These are phyloP conservation scores for Dovyalis caffra DNA, from an alignment of 345 rosid genomes.

Conservation along the genomic window DNA sequence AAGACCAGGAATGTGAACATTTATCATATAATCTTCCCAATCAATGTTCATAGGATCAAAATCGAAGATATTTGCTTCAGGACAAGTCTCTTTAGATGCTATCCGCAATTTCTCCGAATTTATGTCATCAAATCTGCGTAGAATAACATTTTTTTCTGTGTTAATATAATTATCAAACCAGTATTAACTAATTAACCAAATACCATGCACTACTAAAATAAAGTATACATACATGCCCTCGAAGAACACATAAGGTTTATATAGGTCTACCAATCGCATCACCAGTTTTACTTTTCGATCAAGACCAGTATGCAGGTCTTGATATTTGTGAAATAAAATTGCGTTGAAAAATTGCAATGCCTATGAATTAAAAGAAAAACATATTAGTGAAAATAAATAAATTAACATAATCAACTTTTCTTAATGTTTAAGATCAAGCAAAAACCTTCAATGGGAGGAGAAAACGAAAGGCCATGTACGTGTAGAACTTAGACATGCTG, in stretches of 20 bases:
- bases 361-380: not conserved
- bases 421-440: no score
- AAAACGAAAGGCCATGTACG: slow-evolving; percentile 15
- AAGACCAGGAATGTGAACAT: slow-evolving; percentile 19
- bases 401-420: no score
- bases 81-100: slow-evolving; percentile 12
- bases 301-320: slow-evolving; percentile 2
- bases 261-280: slow-evolving; percentile 38
- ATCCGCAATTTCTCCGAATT: slow-evolving; percentile 29
- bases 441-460: slow-evolving; percentile 16
- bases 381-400: no score
- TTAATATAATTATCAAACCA: no score
- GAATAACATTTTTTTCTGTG: not conserved
- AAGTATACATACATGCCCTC: slow-evolving; percentile 17
- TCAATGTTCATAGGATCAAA: slow-evolving; percentile 9
- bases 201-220: no score
- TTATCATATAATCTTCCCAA: slow-evolving; percentile 17
- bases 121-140: slow-evolving; percentile 23
- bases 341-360: slow-evolving; percentile 12
- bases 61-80: slow-evolving; percentile 6
- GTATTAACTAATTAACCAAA: not conserved
- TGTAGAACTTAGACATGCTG: slow-evolving; percentile 11
- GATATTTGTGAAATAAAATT: slow-evolving; percentile 11
- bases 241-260: slow-evolving; percentile 38
- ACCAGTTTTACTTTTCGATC: slow-evolving; percentile 25